Conservation (phyloP, 208 protist genomes). For the Trichomonas gallinae region DNA sequence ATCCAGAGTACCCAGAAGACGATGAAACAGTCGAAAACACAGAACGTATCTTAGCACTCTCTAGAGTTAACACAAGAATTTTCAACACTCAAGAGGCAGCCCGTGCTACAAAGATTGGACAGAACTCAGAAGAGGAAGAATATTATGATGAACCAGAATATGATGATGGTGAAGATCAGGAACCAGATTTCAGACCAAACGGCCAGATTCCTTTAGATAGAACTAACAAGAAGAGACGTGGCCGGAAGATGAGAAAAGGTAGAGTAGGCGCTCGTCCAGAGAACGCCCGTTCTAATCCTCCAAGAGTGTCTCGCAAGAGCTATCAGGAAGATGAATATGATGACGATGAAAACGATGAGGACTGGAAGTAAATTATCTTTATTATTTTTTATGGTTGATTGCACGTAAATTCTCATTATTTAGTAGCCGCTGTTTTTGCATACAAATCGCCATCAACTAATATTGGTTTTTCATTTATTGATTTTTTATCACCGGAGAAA, state of each 20-base stretch:
- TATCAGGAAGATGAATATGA: neutral
- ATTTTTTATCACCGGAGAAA: too few species aligned
- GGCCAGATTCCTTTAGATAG: neutral
- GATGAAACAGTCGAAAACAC: neutral
- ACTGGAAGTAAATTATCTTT: neutral
- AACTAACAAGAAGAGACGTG: neutral
- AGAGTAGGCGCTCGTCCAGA: neutral
- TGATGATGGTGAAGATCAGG: neutral
- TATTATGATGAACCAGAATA: neutral
- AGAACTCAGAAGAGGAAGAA: neutral
- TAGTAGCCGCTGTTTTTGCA: too few species aligned
- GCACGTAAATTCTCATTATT: neutral
- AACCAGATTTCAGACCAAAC: neutral
- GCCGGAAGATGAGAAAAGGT: neutral
- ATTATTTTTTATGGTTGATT: neutral
- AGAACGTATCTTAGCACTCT: neutral
- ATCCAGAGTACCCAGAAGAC: conserved; percentile 3
- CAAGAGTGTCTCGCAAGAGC: neutral
- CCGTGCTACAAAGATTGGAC: neutral
- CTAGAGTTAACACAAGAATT: neutral
- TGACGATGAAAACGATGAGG: neutral
- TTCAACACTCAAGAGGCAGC: neutral
- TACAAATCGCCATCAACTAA: too few species aligned
- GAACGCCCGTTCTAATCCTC: neutral
- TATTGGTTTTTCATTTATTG: too few species aligned